These are phyloP conservation scores for Colletotrichum brevisporum DNA, from an alignment of 2,329 filamentous ascomycete genomes.

Conservation along the genomic window DNA sequence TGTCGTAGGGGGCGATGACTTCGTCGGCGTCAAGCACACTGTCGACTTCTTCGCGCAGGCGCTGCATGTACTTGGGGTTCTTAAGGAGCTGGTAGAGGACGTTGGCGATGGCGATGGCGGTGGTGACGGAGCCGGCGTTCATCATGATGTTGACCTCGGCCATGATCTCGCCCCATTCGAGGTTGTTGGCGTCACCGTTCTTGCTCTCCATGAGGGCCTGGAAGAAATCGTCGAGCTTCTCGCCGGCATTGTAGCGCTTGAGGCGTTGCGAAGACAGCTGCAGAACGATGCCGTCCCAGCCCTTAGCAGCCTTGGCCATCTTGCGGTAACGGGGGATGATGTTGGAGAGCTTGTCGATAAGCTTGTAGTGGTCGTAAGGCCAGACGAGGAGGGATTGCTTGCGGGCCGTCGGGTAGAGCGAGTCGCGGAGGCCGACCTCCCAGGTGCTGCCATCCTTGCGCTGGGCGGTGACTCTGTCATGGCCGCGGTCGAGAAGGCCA, in stretches of 20 bases:
- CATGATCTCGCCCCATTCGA: constrained; percentile 71
- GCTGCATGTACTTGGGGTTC: constrained; percentile 56
- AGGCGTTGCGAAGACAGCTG: constrained; percentile 23
- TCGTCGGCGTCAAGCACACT: constrained; percentile 58
- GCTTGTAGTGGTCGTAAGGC: constrained; percentile 65
- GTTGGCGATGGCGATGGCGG: constrained; percentile 64
- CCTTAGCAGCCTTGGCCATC: constrained; percentile 55
- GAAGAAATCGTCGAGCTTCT: constrained; percentile 62
- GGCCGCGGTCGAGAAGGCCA: constrained; percentile 64
- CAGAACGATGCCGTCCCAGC: constrained; percentile 62
- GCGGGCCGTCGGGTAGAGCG: constrained; percentile 63
- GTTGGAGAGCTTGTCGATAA: constrained; percentile 62
- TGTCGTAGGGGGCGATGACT: constrained; percentile 62
- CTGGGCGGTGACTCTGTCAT: constrained; percentile 59
- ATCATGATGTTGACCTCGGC: constrained; percentile 69
- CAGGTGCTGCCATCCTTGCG: constrained; percentile 61
- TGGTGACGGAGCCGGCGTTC: constrained; percentile 66
- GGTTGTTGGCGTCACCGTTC: constrained; percentile 54
- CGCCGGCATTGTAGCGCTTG: constrained; percentile 62
- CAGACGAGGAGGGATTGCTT: constrained; percentile 66
- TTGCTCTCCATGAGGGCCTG: constrained; percentile 38
- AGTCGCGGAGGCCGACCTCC: constrained; percentile 62
- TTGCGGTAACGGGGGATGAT: constrained; percentile 60
- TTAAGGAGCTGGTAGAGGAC: constrained; percentile 66
- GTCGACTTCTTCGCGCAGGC: constrained; percentile 62